phyloP scores from a whole-genome alignment of 768 basidiomycete genomes.

The Boletus pseudopeckii region DNA sequence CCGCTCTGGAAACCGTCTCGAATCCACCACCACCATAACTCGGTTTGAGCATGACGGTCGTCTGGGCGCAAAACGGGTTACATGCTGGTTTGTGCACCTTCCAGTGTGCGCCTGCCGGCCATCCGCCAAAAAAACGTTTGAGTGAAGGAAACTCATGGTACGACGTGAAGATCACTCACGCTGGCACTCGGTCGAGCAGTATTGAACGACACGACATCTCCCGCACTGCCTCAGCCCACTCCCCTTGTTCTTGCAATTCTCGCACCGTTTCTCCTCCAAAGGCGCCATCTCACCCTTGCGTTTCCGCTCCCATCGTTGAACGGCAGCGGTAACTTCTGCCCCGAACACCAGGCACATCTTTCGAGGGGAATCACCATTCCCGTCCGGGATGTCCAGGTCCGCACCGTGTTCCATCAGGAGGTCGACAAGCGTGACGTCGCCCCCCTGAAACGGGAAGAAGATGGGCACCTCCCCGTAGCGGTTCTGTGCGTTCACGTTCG shows the following conservation, averaged over 20 bases:
- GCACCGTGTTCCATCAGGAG: slow-evolving; percentile 50
- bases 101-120: slow-evolving; percentile 44
- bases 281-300: slow-evolving; percentile 42
- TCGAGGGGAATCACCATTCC: slow-evolving; percentile 37
- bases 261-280: slow-evolving; percentile 44
- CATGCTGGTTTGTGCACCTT: slow-evolving; percentile 45
- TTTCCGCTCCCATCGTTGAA: slow-evolving; percentile 46
- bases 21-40: slow-evolving; percentile 28
- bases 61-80: slow-evolving; percentile 40
- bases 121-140: neutral
- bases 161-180: slow-evolving; percentile 32
- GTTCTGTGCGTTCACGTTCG: slow-evolving; percentile 47
- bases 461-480: slow-evolving; percentile 47
- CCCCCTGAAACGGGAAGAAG: slow-evolving; percentile 33
- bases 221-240: slow-evolving; percentile 41
- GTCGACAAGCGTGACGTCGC: slow-evolving; percentile 35
- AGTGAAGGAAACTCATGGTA: neutral
- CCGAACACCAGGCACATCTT: slow-evolving; percentile 35
- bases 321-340: slow-evolving; percentile 41
- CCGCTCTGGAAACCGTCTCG: slow-evolving; percentile 26
- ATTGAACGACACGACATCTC: slow-evolving; percentile 44
- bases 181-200: slow-evolving; percentile 56
- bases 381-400: slow-evolving; percentile 38
- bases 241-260: slow-evolving; percentile 31
- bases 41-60: slow-evolving; percentile 47